These are phyloP conservation scores for Ottelia alismoides DNA, from an alignment of 106 monocot species.

Conservation along the genomic window DNA sequence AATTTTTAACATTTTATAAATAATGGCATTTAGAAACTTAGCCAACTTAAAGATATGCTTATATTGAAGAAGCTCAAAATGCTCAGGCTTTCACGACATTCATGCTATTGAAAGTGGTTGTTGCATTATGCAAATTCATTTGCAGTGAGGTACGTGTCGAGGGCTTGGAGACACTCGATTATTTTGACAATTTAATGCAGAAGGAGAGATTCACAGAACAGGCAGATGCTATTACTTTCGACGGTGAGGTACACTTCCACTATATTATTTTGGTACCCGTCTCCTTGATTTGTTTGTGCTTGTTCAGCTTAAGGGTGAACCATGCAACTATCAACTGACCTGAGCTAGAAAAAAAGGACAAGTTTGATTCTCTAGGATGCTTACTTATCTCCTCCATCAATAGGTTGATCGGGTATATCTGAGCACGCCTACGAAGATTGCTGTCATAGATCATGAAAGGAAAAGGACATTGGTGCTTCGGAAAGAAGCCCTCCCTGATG, in stretches of 20 bases:
- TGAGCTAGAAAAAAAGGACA: too few relatives aligned
- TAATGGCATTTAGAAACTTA: too few relatives aligned
- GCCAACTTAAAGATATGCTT: too few relatives aligned
- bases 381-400: not conserved
- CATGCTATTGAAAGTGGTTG: not conserved
- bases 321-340: too few relatives aligned
- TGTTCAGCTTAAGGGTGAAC: too few relatives aligned
- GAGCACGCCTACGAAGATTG: slow-evolving; percentile 45
- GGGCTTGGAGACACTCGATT: slow-evolving; percentile 65
- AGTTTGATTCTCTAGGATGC: too few relatives aligned
- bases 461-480: slow-evolving; percentile 52
- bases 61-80: too few relatives aligned
- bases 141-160: slow-evolving; percentile 65
- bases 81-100: too few relatives aligned
- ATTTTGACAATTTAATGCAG: slow-evolving; percentile 48
- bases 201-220: slow-evolving; percentile 49
- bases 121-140: slow-evolving; percentile 5
- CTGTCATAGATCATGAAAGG: slow-evolving; percentile 53
- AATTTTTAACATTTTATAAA: too few relatives aligned
- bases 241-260: slow-evolving; percentile 72
- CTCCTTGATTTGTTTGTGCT: too few relatives aligned
- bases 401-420: slow-evolving; percentile 49
- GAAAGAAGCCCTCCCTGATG: slow-evolving; percentile 43
- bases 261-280: too few relatives aligned
- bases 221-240: slow-evolving; percentile 58